Evolutionary conservation across 345 rosid species (phyloP).

Genomic region (Hibiscus trionum): DNA sequence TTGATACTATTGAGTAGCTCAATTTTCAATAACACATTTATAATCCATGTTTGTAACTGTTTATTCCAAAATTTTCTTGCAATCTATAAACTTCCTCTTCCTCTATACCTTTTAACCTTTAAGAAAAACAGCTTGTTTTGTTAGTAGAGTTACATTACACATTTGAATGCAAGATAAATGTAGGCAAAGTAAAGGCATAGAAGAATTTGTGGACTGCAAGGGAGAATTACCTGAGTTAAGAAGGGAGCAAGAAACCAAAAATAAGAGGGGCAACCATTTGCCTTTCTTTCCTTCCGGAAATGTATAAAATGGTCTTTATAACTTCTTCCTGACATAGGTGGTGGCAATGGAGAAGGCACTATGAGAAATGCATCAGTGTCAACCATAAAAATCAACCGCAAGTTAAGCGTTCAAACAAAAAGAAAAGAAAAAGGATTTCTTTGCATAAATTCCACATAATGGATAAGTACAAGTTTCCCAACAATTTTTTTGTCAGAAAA

Average conservation of each 20-base stretch:
- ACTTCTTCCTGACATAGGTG: conserved; percentile 75
- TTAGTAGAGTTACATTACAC: too few relatives aligned
- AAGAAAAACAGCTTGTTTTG: too few relatives aligned
- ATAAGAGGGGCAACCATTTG: conserved; percentile 66
- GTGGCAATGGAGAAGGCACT: conserved; percentile 89
- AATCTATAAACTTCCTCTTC: too few relatives aligned
- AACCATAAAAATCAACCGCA: not conserved
- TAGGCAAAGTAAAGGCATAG: too few relatives aligned
- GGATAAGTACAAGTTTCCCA: not conserved
- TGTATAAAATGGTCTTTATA: conserved; percentile 43
- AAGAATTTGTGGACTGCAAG: not conserved
- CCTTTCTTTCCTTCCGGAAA: conserved; percentile 46
- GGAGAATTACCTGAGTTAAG: conserved; percentile 53
- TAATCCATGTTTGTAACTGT: not conserved
- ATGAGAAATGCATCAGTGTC: conserved; percentile 25
- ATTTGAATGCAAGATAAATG: too few relatives aligned
- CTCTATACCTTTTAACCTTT: too few relatives aligned
- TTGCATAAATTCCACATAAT: not conserved
- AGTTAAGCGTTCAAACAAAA: too few relatives aligned
- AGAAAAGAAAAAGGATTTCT: not conserved
- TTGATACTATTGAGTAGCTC: not conserved
- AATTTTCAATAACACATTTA: not conserved
- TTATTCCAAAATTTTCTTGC: not conserved
- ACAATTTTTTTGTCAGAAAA: not conserved
- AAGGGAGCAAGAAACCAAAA: conserved; percentile 62